Evolutionary conservation across 1,284 basidiomycete genomes (phyloP).

Genomic region (Leccinum angustisporum): DNA sequence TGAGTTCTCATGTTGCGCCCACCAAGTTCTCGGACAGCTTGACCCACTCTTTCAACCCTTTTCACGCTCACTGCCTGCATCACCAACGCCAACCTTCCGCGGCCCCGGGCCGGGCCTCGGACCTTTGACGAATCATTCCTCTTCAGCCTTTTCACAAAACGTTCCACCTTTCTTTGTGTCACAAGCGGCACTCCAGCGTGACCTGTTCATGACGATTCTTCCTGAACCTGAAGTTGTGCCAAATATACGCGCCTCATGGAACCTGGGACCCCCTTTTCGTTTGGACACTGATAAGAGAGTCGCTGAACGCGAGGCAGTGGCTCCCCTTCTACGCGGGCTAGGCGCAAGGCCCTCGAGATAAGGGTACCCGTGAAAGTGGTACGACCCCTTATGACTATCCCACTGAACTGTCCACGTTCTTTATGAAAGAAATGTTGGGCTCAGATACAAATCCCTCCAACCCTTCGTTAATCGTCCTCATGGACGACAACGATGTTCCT

Average conservation of each 20-base stretch:
- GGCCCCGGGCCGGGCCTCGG: neutral
- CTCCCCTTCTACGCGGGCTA: neutral
- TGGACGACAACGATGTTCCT: slow-evolving; percentile 10
- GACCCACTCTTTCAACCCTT: neutral
- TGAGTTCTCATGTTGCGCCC: neutral
- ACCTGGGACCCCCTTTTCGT: neutral
- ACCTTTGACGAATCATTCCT: neutral
- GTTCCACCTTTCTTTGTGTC: neutral
- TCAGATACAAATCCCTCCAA: slow-evolving; percentile 14
- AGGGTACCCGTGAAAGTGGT: neutral
- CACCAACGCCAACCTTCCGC: neutral
- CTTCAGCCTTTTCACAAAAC: neutral
- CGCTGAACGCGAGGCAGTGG: neutral
- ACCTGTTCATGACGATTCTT: neutral
- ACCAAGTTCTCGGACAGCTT: neutral
- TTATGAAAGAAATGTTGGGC: slow-evolving; percentile 19
- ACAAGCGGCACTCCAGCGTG: neutral
- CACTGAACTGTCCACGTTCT: neutral
- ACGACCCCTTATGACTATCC: neutral
- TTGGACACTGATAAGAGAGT: neutral
- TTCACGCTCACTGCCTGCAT: neutral
- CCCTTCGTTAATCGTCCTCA: slow-evolving; percentile 18
- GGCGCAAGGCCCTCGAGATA: neutral
- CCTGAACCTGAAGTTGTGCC: neutral
- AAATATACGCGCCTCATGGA: neutral